phyloP scores from a whole-genome alignment of 1,139 yeast species.

The Pichia sp. region DNA sequence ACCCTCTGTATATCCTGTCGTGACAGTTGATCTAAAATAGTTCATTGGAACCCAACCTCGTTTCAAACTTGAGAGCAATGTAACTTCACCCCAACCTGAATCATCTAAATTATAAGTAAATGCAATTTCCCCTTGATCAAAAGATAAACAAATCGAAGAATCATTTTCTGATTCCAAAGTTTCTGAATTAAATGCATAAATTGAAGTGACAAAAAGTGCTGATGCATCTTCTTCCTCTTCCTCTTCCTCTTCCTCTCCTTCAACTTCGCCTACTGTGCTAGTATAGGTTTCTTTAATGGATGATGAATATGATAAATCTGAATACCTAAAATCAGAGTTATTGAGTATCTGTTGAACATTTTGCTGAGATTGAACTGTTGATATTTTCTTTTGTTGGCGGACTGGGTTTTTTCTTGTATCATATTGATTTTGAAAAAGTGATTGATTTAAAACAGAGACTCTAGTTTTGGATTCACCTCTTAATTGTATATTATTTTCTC shows the following conservation, averaged over 20 bases:
- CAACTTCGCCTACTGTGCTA: too few relatives aligned
- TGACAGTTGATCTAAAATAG: conserved; percentile 63
- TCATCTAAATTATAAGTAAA: conserved; percentile 85
- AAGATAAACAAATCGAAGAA: conserved; percentile 76
- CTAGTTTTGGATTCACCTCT: conserved; percentile 17
- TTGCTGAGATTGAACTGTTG: not conserved
- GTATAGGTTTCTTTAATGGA: too few relatives aligned
- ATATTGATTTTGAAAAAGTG: conserved; percentile 21
- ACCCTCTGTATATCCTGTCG: conserved; percentile 20
- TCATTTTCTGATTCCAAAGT: conserved; percentile 61
- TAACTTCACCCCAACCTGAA: conserved; percentile 98
- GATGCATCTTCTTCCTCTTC: conserved; percentile 26
- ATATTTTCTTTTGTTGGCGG: not conserved
- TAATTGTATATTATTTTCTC: not conserved
- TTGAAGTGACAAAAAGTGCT: conserved; percentile 49
- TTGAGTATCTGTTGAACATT: not conserved
- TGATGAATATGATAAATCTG: conserved; percentile 6
- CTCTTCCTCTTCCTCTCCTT: not conserved
- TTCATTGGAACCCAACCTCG: conserved; percentile 98
- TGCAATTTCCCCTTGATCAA: conserved; percentile 73
- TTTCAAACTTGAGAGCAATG: conserved; percentile 57
- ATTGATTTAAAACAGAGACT: conserved; percentile 26
- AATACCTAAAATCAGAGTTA: not conserved
- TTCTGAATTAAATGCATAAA: conserved; percentile 73
- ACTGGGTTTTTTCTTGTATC: conserved; percentile 14